Evolutionary conservation across 768 basidiomycete species (phyloP), one percentile per base, ranked within the genome.

Genomic region (Brasilioporus rufonigricans): DNA sequence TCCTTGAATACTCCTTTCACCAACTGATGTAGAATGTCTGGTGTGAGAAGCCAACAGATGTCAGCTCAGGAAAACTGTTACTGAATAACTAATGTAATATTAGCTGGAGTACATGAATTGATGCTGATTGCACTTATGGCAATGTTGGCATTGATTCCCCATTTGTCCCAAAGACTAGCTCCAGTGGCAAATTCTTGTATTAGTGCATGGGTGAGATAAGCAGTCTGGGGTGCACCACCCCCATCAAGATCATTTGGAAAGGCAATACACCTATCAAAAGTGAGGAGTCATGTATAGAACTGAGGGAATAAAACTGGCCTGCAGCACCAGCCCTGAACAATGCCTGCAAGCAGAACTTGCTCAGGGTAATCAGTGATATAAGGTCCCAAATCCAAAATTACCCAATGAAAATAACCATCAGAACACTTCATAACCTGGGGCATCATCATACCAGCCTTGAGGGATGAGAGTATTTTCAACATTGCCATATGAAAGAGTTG

Each of bases 261-360:
- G 14, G 45, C 32, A n/a, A 56, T 21, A 24, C 54, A 55, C 26
- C 43, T 55, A n/a, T n/a, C n/a, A n/a, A n/a, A n/a, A n/a, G n/a
- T n/a, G n/a, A n/a, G n/a, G n/a, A n/a, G n/a, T n/a, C n/a, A n/a
- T n/a, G n/a, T n/a, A n/a, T n/a, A n/a, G n/a, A n/a, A n/a, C n/a
- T n/a, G n/a, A n/a, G n/a, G n/a, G n/a, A n/a, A n/a, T n/a, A n/a
- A n/a, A n/a, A n/a, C n/a, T n/a, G n/a, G n/a, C n/a, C n/a, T n/a
- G n/a, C n/a, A 18, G 36, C n/a, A n/a, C n/a, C n/a, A n/a, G n/a
- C n/a, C n/a, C n/a, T n/a, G n/a, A n/a, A n/a, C n/a, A n/a, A n/a
- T n/a, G n/a, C n/a, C n/a, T n/a, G n/a, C n/a, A n/a, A n/a, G n/a
- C n/a, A n/a, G n/a, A n/a, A n/a, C n/a, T n/a, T n/a, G n/a, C n/a